Evolutionary conservation across 192 early-diverging fungal genomes (phyloP), one percentile per base, ranked within the genome.

Genomic region (Mortierella hygrophila): DNA sequence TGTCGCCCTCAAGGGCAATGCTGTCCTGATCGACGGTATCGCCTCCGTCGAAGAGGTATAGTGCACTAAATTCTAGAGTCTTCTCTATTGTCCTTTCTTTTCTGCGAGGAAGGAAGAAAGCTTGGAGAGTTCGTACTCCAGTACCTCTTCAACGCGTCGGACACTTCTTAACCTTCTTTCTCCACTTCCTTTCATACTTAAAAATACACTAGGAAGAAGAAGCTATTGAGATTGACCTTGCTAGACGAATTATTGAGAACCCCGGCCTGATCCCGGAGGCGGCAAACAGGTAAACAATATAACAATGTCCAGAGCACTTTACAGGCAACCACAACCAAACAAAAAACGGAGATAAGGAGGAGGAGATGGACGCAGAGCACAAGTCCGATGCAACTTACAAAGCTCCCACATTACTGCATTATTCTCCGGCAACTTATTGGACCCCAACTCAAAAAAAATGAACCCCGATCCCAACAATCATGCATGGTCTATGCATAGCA

Each of bases 1-100:
- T 23, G 84, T 86, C 6, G 84, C 84, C 16, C 71, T 86, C 44
- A 86, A 86, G 70, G 84, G 84, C 37, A 86, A 86, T 47, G 84
- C 84, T 2, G 76, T 86, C 21, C 44, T 86, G 37, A 38, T 86
- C 4, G 72, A 86, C 68, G 84, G 84, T 7, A 86, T 86, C 49
- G 79, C 84, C 11, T 55, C 21, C 2, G 84, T 86, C 4, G 84
- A 86, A 23, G 84, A 86, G 71, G 83, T 74, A 52, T 16, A 46
- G 5, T 52, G 18, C 5, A 20, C 49, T 35, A 18, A 0, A 6
- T 38, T 46, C 42, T 49, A 29, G 41, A 3, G 15, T 6, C 26
- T 26, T n/a, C 6, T 49, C n/a, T 23, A 47, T 73, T 15, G 10
- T 8, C 20, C 21, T 20, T 35, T 71, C 60, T 32, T 26, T 26